A percentile compares a stretch with the other conserved stretches of the same genome.
Evolutionary conservation across 2,329 filamentous ascomycete genomes (phyloP).

Genomic region (Aquanectria penicillioides): DNA sequence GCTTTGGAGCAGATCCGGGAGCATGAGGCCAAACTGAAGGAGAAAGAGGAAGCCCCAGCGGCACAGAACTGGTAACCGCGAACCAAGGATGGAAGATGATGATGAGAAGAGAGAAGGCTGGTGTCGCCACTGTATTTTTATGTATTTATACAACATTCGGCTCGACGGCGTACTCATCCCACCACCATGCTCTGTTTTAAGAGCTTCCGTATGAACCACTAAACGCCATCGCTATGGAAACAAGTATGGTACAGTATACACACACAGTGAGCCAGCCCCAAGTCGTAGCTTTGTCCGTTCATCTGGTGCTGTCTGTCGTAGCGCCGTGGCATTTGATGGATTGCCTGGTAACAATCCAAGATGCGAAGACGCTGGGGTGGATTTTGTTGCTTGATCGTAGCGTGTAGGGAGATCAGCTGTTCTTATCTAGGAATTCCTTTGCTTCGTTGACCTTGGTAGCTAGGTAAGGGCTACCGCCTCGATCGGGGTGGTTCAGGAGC

Average conservation of each 20-base stretch:
- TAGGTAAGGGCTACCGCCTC: slow-evolving; percentile 94
- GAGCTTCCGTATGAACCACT: slow-evolving; percentile 41
- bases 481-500: slow-evolving; percentile 97
- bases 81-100: neutral
- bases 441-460: slow-evolving; percentile 99
- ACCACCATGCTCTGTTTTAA: slow-evolving; percentile 27
- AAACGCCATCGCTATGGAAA: slow-evolving; percentile 59
- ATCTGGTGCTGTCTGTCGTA: slow-evolving; percentile 20
- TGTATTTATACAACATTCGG: slow-evolving; percentile 37
- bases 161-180: slow-evolving; percentile 30
- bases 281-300: slow-evolving; percentile 22
- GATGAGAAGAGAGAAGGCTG: slow-evolving; percentile 40
- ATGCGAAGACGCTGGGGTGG: too few species aligned
- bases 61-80: neutral
- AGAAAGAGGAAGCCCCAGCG: slow-evolving; percentile 7
- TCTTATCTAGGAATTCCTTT: slow-evolving; percentile 93
- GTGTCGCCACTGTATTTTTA: slow-evolving; percentile 28
- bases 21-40: slow-evolving; percentile 27
- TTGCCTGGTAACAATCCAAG: too few species aligned
- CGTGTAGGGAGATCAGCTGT: slow-evolving; percentile 30
- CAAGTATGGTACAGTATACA: slow-evolving; percentile 51
- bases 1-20: slow-evolving; percentile 40
- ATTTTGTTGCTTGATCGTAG: slow-evolving; percentile 22
- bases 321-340: too few species aligned
- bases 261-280: slow-evolving; percentile 26